Evolutionary conservation across 2,329 filamentous ascomycete genomes (phyloP).

Genomic region (Aspergillus cejpii): DNA sequence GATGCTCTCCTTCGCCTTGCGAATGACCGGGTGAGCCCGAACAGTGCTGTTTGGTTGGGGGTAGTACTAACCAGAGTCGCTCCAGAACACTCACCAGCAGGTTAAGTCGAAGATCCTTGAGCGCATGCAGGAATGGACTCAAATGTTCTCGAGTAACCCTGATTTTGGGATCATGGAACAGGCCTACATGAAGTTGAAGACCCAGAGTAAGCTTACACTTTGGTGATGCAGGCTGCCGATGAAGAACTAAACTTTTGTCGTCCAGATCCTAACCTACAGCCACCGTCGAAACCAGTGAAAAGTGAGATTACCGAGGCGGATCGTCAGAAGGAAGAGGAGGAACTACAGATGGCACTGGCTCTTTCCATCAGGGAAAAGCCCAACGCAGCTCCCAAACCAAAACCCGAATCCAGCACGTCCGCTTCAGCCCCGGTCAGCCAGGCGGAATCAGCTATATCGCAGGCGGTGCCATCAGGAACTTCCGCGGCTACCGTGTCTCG

Average conservation of each 20-base stretch:
- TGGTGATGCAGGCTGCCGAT: neutral
- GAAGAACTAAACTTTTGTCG: constrained; percentile 25
- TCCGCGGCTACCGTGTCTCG: constrained; percentile 94
- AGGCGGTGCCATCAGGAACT: constrained; percentile 67
- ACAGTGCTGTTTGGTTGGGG: too few relatives aligned
- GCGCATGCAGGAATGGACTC: constrained; percentile 91
- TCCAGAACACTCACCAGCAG: constrained; percentile 79
- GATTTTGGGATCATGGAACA: constrained; percentile 97
- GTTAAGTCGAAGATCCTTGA: constrained; percentile 97
- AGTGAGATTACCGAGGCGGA: constrained; percentile 83
- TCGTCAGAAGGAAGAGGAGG: constrained; percentile 91
- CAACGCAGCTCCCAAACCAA: constrained; percentile 31
- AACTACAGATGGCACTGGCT: constrained; percentile 90
- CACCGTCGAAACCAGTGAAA: constrained; percentile 90
- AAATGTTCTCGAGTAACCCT: constrained; percentile 84
- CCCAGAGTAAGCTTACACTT: constrained; percentile 47
- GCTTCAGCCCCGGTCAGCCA: constrained; percentile 34
- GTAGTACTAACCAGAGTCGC: constrained; percentile 3
- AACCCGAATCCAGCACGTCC: constrained; percentile 35
- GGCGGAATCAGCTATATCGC: constrained; percentile 42
- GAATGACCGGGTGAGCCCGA: constrained; percentile 59
- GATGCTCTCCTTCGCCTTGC: constrained; percentile 86
- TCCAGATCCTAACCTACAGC: constrained; percentile 80
- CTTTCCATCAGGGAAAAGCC: constrained; percentile 84
- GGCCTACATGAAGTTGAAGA: constrained; percentile 81